A percentile compares a stretch with the other conserved stretches of the same genome.
phyloP scores from a whole-genome alignment of 2,329 filamentous ascomycete genomes.

The Colletotrichum sp. region DNA sequence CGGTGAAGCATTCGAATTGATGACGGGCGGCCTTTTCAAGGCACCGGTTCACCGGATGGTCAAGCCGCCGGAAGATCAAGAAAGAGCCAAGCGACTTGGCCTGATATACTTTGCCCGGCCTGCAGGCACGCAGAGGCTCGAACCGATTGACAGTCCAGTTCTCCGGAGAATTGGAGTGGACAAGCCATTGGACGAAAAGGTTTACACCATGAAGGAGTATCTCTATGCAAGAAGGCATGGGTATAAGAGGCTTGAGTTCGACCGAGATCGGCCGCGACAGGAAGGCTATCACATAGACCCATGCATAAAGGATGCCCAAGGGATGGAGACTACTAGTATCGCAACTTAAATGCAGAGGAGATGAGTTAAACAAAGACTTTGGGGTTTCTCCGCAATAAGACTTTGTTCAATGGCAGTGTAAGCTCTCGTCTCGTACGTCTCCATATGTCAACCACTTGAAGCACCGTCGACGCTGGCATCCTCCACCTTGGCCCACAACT shows the following conservation, averaged over 20 bases:
- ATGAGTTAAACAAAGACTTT: neutral
- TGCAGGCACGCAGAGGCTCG: constrained; percentile 19
- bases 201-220: neutral
- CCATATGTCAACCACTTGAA: neutral
- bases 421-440: neutral
- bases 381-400: neutral
- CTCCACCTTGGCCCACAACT: neutral
- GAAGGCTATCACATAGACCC: neutral
- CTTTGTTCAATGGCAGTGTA: neutral
- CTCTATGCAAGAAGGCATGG: neutral
- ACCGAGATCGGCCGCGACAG: neutral
- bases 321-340: neutral
- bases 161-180: neutral
- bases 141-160: neutral
- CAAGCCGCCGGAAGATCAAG: constrained; percentile 35
- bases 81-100: constrained; percentile 30
- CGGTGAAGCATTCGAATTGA: constrained; percentile 30
- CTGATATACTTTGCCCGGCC: constrained; percentile 39
- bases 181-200: neutral
- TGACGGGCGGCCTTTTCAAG: constrained; percentile 30
- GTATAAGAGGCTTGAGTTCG: neutral
- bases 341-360: neutral
- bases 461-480: neutral
- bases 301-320: neutral
- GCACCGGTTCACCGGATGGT: constrained; percentile 36